Conservation (phyloP, 257 asterid genomes). For the Cynanchum wilfordii region DNA sequence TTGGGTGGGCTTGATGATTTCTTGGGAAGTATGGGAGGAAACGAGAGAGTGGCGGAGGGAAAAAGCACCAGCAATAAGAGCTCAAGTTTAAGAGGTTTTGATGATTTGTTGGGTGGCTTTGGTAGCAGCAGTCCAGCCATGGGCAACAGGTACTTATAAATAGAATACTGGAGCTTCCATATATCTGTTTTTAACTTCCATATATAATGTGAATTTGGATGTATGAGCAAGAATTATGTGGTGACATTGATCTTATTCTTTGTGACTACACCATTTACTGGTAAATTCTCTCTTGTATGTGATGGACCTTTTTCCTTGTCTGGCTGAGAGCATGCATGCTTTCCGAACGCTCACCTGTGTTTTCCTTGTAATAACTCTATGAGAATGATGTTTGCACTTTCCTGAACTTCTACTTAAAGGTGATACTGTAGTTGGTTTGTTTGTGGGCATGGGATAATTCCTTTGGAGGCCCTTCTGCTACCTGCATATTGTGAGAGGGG, state of each 20-base stretch:
- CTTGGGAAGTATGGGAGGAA: conserved; percentile 54
- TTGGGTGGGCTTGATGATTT: conserved; percentile 53
- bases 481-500: background rate
- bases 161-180: no score
- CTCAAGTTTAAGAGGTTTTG: conserved; percentile 51
- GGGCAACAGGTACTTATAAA: conserved; percentile 49
- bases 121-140: conserved; percentile 46
- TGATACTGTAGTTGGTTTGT: background rate
- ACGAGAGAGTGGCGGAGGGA: conserved; percentile 39
- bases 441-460: background rate
- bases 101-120: conserved; percentile 74
- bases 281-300: background rate
- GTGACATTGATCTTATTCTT: background rate
- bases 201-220: background rate
- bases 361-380: background rate
- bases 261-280: background rate
- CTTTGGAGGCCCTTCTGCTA: background rate
- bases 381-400: background rate
- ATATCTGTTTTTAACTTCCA: background rate
- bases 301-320: background rate
- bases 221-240: background rate
- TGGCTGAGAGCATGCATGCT: background rate
- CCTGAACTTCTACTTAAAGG: background rate
- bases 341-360: background rate
- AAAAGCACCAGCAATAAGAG: conserved; percentile 34